Percentiles rank a stretch among this genome's conserved stretches.
Conservation (phyloP, 148 eudicot species). For the Rhododendron ovatum region DNA sequence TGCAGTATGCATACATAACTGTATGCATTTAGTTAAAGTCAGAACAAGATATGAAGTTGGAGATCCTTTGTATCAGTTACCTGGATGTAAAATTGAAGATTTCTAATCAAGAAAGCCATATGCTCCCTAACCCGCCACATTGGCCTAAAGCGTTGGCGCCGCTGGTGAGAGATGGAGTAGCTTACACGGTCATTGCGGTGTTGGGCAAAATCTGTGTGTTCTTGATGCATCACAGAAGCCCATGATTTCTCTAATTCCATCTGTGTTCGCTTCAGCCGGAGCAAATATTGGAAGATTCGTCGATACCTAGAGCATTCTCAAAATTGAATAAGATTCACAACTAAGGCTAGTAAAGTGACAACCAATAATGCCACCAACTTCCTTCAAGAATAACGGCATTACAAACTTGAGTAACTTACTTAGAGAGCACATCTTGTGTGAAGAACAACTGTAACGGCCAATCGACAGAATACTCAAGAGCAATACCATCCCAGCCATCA, state of each 20-base stretch:
- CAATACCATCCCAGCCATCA: conserved; percentile 97
- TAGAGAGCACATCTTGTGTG: conserved; percentile 88
- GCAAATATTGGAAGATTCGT: conserved; percentile 82
- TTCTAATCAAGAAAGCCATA: conserved; percentile 95
- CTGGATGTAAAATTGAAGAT: conserved; percentile 97
- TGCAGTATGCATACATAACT: not conserved
- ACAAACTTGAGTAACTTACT: conserved; percentile 39
- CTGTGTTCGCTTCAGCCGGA: conserved; percentile 90
- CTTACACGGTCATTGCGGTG: conserved; percentile 47
- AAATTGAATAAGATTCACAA: not conserved
- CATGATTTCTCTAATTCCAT: conserved; percentile 99
- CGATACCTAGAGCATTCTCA: conserved; percentile 53
- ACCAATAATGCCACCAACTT: not conserved
- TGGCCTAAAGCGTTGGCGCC: conserved; percentile 74
- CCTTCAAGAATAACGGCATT: not conserved
- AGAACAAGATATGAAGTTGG: not conserved
- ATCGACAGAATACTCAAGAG: conserved; percentile 88
- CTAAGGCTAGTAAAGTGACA: not conserved
- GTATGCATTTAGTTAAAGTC: not conserved
- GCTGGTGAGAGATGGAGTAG: conserved; percentile 57
- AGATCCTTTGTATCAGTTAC: conserved; percentile 22
- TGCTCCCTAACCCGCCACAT: conserved; percentile 98
- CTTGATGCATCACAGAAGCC: conserved; percentile 98
- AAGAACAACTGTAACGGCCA: conserved; percentile 96
- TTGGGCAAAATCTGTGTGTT: conserved; percentile 75